These are phyloP conservation scores for Monsonia emarginata DNA, from an alignment of 441 rosid species.

Conservation along the genomic window DNA sequence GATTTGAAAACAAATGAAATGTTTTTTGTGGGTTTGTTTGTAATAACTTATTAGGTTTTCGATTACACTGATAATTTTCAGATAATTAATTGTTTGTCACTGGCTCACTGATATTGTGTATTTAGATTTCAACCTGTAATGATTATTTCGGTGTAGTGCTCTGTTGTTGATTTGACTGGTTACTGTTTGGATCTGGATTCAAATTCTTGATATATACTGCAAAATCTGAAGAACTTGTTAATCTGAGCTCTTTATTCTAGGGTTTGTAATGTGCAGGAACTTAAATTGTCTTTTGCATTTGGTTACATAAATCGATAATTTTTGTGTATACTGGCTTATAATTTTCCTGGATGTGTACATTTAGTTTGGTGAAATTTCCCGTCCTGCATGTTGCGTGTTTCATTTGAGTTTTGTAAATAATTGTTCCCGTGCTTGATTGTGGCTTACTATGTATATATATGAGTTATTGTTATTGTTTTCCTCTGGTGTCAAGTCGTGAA, in stretches of 20 bases:
- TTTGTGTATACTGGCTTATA: background rate
- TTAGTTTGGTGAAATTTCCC: background rate
- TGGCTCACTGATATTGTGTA: too few relatives aligned
- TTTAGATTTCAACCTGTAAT: too few relatives aligned
- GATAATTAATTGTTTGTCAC: too few relatives aligned
- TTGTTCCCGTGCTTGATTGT: background rate
- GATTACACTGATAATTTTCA: too few relatives aligned
- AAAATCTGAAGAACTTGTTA: background rate
- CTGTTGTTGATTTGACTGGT: background rate
- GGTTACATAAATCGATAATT: background rate
- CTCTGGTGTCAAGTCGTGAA: background rate
- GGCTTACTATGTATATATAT: background rate
- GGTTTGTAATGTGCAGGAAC: background rate
- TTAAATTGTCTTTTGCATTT: background rate
- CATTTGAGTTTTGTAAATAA: background rate
- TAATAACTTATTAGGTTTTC: too few relatives aligned
- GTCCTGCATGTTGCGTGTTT: background rate
- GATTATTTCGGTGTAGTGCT: background rate
- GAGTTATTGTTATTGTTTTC: background rate
- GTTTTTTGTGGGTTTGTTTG: too few relatives aligned
- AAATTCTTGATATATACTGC: background rate
- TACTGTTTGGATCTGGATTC: background rate
- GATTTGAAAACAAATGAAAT: too few relatives aligned
- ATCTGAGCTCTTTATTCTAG: background rate
- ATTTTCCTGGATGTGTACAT: background rate